These are phyloP conservation scores for Solanum megistacrolobum DNA, from an alignment of 257 asterid species.

Conservation along the genomic window DNA sequence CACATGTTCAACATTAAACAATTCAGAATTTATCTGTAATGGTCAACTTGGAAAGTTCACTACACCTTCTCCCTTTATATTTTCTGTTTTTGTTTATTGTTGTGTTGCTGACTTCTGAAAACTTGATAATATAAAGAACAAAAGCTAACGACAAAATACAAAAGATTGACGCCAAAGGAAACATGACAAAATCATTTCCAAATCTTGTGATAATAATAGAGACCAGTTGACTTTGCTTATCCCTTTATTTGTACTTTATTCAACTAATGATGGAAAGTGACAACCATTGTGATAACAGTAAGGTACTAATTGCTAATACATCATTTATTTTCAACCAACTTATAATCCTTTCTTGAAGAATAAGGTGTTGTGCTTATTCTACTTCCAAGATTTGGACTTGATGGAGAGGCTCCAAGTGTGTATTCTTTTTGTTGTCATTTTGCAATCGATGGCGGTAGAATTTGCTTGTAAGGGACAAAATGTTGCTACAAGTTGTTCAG, in stretches of 20 bases:
- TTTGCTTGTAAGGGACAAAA: conserved; percentile 2
- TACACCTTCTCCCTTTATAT: neutral
- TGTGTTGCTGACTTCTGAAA: neutral
- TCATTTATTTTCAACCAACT: neutral
- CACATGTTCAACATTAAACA: neutral
- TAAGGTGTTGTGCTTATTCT: neutral
- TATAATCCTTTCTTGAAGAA: neutral
- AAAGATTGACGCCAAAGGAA: neutral
- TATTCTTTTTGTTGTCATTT: conserved; percentile 12
- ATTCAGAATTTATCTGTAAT: neutral
- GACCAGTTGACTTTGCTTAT: neutral
- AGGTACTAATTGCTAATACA: neutral
- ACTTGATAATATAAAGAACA: neutral
- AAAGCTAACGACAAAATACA: neutral
- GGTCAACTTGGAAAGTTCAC: neutral
- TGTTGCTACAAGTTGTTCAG: conserved; percentile 8
- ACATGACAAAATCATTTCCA: neutral
- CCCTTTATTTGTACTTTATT: neutral
- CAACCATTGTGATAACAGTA: neutral
- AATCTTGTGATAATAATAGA: neutral
- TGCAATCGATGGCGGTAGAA: conserved; percentile 4
- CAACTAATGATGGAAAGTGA: neutral
- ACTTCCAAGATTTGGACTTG: neutral
- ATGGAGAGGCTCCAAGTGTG: conserved; percentile 8
- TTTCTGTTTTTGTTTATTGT: neutral